Base-by-base conservation (phyloP, 495 filamentous ascomycete species). In the Aspergillus leporis region DNA sequence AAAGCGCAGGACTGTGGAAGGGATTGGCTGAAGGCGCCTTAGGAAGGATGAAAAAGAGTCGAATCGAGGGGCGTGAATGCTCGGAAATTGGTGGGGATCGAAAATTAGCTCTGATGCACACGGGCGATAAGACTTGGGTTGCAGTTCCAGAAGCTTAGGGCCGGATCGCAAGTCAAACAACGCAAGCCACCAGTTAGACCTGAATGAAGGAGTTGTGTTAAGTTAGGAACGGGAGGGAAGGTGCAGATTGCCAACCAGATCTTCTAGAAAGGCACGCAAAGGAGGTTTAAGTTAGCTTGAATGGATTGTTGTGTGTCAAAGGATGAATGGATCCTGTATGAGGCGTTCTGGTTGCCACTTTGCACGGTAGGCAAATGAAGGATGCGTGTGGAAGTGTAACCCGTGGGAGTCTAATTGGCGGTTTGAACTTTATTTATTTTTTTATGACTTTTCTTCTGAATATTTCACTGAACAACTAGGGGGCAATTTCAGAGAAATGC, bases 11-110 rank as follows among this genome's bases (percentile, higher is more conserved):
- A 36, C n/a, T 1, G 36, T 30, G 22, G 48, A 43, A 45, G 23
- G 48, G 56, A 52, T 52, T 30, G 47, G 55, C 47, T 50, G 47
- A 43, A 47, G 43, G 28, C 34, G 21, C 19, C 12, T 19, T 40
- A 22, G 30, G 56, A 46, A 21, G 40, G 53, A 55, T 55, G 53
- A 55, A 55, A 55, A 55, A 55, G 53, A 55, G 53, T 18, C 53
- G 22, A 55, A 22, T 53, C 51, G 51, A 53, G 38, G 53, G 41
- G 53, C 40, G 19, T 40, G 23, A 55, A 47, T 55, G 13, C 36
- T 55, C 52, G 52, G 52, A 55, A 55, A 30, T 21, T 21, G 38
- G 52, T 55, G 53, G 53, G 53, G 53, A 28, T 31, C 53, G 19
- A 46, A 31, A 46, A 31, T 55, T 55, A 46, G 53, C 53, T 55